Percentiles rank a stretch among this genome's conserved stretches.
Evolutionary conservation across 2,329 filamentous ascomycete genomes (phyloP).

Genomic region (Ampelomyces quisqualis): DNA sequence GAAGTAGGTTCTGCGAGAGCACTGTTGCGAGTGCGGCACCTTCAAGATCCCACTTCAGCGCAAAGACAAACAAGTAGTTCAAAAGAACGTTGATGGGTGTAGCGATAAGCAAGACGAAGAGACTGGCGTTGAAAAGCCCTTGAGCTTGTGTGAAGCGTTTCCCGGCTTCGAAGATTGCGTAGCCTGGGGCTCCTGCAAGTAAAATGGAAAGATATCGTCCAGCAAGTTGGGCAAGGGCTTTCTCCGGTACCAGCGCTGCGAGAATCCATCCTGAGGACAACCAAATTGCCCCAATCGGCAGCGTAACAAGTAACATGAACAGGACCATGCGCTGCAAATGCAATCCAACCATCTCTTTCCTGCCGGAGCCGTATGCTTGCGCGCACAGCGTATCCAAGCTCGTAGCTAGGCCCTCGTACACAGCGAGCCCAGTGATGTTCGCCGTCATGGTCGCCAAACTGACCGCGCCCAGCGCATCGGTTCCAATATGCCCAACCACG

Average conservation of each 20-base stretch:
- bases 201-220: slow-evolving; percentile 53
- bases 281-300: slow-evolving; percentile 56
- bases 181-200: slow-evolving; percentile 55
- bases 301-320: slow-evolving; percentile 50
- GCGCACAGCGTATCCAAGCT: slow-evolving; percentile 55
- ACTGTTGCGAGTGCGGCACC: slow-evolving; percentile 56
- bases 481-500: slow-evolving; percentile 55
- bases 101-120: slow-evolving; percentile 51
- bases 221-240: slow-evolving; percentile 51
- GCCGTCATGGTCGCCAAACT: slow-evolving; percentile 56
- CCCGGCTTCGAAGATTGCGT: slow-evolving; percentile 56
- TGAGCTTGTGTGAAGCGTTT: slow-evolving; percentile 60
- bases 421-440: slow-evolving; percentile 55
- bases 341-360: slow-evolving; percentile 52
- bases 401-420: slow-evolving; percentile 55
- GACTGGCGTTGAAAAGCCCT: slow-evolving; percentile 54
- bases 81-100: slow-evolving; percentile 53
- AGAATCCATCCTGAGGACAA: slow-evolving; percentile 51
- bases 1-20: slow-evolving; percentile 52
- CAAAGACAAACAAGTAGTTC: slow-evolving; percentile 52
- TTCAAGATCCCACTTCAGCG: slow-evolving; percentile 49
- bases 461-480: slow-evolving; percentile 55
- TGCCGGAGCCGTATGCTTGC: slow-evolving; percentile 55
- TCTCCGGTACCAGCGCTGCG: slow-evolving; percentile 50
- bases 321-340: slow-evolving; percentile 57